A percentile compares a stretch with the other conserved stretches of the same genome.
phyloP scores from a whole-genome alignment of 2,329 filamentous ascomycete species.

The Aspergillus ochraceoroseus region DNA sequence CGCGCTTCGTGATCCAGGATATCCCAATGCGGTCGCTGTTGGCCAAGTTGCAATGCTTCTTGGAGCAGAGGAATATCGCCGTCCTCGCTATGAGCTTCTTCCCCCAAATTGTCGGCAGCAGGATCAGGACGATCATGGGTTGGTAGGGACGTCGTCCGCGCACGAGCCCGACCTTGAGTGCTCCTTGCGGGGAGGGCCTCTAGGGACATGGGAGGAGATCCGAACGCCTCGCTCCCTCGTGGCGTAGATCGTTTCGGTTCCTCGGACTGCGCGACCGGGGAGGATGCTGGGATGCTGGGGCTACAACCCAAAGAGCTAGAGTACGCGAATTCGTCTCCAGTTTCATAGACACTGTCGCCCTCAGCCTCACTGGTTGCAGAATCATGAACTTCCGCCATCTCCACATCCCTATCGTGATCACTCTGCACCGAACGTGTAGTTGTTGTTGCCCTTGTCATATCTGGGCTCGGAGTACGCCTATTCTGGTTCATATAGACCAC shows the following conservation, averaged over 20 bases:
- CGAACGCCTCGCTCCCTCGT: no score
- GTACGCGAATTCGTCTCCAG: not conserved
- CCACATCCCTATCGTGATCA: slow-evolving; percentile 1
- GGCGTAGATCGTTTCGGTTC: no score
- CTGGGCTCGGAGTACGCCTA: not conserved
- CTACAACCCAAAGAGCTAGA: slow-evolving; percentile 1
- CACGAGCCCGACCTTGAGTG: no score
- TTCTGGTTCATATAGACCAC: not conserved
- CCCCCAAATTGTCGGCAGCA: no score
- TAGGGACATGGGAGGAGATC: no score
- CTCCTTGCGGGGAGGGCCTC: no score
- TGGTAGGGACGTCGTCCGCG: no score
- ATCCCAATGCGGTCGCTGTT: slow-evolving; percentile 24
- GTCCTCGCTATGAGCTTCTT: not conserved
- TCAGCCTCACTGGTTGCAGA: not conserved
- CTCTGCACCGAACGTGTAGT: not conserved
- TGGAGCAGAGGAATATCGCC: slow-evolving; percentile 16
- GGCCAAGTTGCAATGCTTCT: slow-evolving; percentile 18
- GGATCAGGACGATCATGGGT: not conserved
- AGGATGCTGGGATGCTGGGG: not conserved
- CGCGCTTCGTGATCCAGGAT: slow-evolving; percentile 12
- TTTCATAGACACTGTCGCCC: not conserved
- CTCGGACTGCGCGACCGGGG: not conserved
- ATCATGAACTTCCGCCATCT: not conserved
- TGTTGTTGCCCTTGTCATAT: not conserved